Evolutionary conservation across 257 asterid species (phyloP).

Genomic region (Fraxinus cuspidata): DNA sequence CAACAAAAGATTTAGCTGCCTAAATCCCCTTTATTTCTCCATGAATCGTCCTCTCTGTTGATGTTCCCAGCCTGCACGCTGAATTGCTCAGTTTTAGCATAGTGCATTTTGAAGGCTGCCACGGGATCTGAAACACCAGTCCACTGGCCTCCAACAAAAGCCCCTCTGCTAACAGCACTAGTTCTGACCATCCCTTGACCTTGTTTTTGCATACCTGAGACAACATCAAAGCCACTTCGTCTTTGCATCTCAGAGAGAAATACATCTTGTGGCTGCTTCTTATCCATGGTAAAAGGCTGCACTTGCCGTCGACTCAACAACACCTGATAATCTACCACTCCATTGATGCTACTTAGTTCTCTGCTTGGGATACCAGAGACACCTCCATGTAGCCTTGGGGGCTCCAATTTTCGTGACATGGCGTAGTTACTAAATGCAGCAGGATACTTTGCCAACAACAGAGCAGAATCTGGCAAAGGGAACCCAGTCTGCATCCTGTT

Average conservation of each 20-base stretch:
- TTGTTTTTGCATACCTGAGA: slow-evolving; percentile 53
- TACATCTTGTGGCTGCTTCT: slow-evolving; percentile 55
- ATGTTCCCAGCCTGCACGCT: slow-evolving; percentile 36
- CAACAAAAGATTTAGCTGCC: slow-evolving; percentile 67
- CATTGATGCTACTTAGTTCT: slow-evolving; percentile 46
- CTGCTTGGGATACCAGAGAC: too few relatives aligned
- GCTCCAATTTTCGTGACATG: slow-evolving; percentile 48
- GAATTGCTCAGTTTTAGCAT: slow-evolving; percentile 57
- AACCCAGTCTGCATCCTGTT: slow-evolving; percentile 50
- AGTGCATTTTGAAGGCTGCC: slow-evolving; percentile 79
- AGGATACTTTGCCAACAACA: slow-evolving; percentile 74
- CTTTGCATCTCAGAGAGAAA: slow-evolving; percentile 66
- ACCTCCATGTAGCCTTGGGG: slow-evolving; percentile 21
- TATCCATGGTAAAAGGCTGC: slow-evolving; percentile 54
- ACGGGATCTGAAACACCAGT: slow-evolving; percentile 78
- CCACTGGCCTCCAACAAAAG: slow-evolving; percentile 63
- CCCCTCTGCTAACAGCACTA: slow-evolving; percentile 57
- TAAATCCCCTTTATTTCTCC: slow-evolving; percentile 72
- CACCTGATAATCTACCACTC: slow-evolving; percentile 43
- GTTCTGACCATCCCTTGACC: slow-evolving; percentile 54
- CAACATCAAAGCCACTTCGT: slow-evolving; percentile 59
- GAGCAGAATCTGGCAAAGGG: slow-evolving; percentile 59
- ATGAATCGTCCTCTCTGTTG: slow-evolving; percentile 59
- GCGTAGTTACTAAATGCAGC: slow-evolving; percentile 62
- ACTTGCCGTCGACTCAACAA: slow-evolving; percentile 42